Evolutionary conservation across 495 filamentous ascomycete species (phyloP), one percentile per base, ranked within the genome.

Genomic region (Hypoxylon intermedium): DNA sequence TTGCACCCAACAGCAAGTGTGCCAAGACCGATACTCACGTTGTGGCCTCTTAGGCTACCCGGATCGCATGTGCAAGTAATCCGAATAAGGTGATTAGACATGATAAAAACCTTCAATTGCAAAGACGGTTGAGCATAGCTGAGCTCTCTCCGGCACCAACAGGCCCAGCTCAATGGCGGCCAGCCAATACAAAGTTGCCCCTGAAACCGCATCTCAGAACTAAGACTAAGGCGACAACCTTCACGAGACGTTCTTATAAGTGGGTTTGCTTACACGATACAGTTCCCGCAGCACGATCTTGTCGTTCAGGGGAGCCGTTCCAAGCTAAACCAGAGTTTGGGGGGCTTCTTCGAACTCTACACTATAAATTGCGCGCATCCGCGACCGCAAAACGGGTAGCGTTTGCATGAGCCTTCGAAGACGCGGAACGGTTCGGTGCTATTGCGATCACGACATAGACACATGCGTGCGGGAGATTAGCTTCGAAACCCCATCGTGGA

Each of bases 321-420:
- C 28, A 15, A 26, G 53, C 43, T 46, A 26, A 40, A 48, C 34
- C 0, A 20, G 28, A 50, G n/a, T 26, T 42, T 34, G 60, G 60
- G 60, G 56, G n/a, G n/a, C n/a, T n/a, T n/a, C 44, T 26, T 26
- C 9, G 47, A 48, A 30, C 43, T 19, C 21, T 31, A 24, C n/a
- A 38, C 9, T 33, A 9, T 30, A 20, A 38, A 24, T 57, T 56
- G 40, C 52, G 47, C 53, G 53, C 60, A 63, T 63, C 41, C 53
- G 38, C 53, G 7, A 26, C 7, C n/a, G n/a, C n/a, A n/a, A n/a
- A n/a, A n/a, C n/a, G n/a, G n/a, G n/a, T n/a, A n/a, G n/a, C n/a
- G n/a, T 26, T 26, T 4, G 7, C 24, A 26, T 7, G 24, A 26
- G 24, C 60, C 34, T 40, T 21, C 6, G 40, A 24, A 3, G 19